Evolutionary conservation across 257 asterid species (phyloP), one percentile per base, ranked within the genome.

Genomic region (Thymus quinquecostatus): DNA sequence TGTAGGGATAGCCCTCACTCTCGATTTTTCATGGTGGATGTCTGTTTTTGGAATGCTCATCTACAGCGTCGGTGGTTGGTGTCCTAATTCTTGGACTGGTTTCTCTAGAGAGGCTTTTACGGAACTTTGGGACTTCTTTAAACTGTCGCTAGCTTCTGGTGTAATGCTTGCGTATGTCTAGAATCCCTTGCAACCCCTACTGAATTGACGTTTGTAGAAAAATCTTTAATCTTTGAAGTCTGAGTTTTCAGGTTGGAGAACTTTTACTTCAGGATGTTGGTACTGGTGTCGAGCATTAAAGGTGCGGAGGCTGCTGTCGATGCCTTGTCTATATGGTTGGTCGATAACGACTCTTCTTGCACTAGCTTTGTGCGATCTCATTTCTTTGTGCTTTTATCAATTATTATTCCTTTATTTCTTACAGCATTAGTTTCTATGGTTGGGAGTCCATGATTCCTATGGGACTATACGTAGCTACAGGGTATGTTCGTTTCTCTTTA

Each of bases 401-500:
- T 51, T 33, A 2, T 51, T 33, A 57, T 34, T 48, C 66, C 57
- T 48, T 32, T 30, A 44, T 43, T 66, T n/a, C n/a, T n/a, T n/a
- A n/a, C n/a, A n/a, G n/a, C n/a, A n/a, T n/a, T n/a, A n/a, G n/a
- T n/a, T n/a, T n/a, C n/a, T n/a, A n/a, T n/a, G n/a, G n/a, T n/a
- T 51, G 89, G 92, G 88, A 84, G 60, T 84, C 89, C 73, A 86
- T 84, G 89, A 86, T 86, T 63, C 89, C 85, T 8, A 74, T 86
- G 61, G 92, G 92, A 32, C 75, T 86, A 78, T 86, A 82, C 53
- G 92, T 89, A 44, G 92, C 92, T 72, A 84, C 89, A 27, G 92
- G 92, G 89, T 86, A 82, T 12, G 28, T 50, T n/a, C n/a, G 28
- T 5, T 13, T 48, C n/a, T 49, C 55, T 49, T 49, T 49, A 13